These are phyloP conservation scores for Wickerhamiella azyma DNA, from an alignment of 805 yeast genomes.

Conservation along the genomic window DNA sequence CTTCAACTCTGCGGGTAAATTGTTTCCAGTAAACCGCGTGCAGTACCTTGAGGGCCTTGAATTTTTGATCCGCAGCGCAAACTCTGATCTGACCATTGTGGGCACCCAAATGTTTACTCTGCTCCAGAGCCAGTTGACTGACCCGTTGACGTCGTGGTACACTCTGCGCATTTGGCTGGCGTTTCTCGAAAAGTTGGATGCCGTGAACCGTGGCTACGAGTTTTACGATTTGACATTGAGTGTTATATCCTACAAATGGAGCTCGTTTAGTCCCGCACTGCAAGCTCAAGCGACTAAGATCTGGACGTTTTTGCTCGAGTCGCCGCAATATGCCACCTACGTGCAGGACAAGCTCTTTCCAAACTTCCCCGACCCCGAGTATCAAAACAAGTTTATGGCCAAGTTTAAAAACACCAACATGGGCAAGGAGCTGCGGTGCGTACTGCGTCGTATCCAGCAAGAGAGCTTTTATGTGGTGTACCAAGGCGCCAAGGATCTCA, in stretches of 20 bases:
- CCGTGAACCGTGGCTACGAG: slow-evolving; percentile 31
- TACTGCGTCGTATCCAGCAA: slow-evolving; percentile 21
- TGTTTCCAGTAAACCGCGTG: slow-evolving; percentile 58
- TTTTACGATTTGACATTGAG: slow-evolving; percentile 65
- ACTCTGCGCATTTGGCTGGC: slow-evolving; percentile 58
- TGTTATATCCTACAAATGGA: slow-evolving; percentile 57
- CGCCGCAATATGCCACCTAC: neutral
- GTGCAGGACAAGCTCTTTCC: neutral
- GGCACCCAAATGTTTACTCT: slow-evolving; percentile 79
- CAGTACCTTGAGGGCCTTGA: slow-evolving; percentile 62
- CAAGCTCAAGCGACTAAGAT: neutral
- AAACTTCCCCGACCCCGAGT: neutral
- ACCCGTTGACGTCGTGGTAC: slow-evolving; percentile 41
- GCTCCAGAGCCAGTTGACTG: slow-evolving; percentile 63
- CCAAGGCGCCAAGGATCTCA: slow-evolving; percentile 56
- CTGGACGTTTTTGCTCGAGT: neutral
- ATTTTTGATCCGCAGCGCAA: slow-evolving; percentile 43
- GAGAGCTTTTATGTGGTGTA: slow-evolving; percentile 58
- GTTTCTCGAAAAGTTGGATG: slow-evolving; percentile 40
- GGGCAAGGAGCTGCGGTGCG: neutral
- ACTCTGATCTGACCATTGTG: slow-evolving; percentile 46
- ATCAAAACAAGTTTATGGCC: neutral
- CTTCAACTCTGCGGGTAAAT: slow-evolving; percentile 48
- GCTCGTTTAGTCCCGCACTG: slow-evolving; percentile 24
- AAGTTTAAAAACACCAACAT: neutral